These are phyloP conservation scores for Penicillium sp. DNA, from an alignment of 2,329 filamentous ascomycete species.

Conservation along the genomic window DNA sequence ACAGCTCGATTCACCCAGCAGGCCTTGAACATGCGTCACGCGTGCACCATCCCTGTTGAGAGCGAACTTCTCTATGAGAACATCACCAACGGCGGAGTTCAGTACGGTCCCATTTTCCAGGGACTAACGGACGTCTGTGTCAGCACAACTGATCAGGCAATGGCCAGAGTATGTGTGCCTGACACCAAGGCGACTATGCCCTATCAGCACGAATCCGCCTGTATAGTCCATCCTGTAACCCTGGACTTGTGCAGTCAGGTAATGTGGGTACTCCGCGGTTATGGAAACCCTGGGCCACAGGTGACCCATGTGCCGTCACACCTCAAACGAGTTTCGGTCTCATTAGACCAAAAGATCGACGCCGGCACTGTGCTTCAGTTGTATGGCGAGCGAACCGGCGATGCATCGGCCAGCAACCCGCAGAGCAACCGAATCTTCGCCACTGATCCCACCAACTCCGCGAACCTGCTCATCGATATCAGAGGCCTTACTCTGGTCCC, in stretches of 20 bases:
- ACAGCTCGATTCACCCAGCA: neutral
- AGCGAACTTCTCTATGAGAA: constrained; percentile 15
- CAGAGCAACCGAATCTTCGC: constrained; percentile 19
- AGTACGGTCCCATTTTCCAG: constrained; percentile 21
- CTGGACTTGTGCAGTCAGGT: constrained; percentile 20
- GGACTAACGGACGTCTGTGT: constrained; percentile 14
- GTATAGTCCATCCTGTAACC: constrained; percentile 20
- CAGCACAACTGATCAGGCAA: constrained; percentile 1
- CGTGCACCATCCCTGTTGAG: constrained; percentile 11
- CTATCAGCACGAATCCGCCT: constrained; percentile 10
- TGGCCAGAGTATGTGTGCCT: constrained; percentile 16
- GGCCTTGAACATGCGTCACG: constrained; percentile 4
- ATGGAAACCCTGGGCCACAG: constrained; percentile 13
- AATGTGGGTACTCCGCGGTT: constrained; percentile 21
- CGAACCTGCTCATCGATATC: constrained; percentile 16
- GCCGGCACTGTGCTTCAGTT: constrained; percentile 15
- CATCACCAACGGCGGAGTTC: constrained; percentile 15
- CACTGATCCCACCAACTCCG: constrained; percentile 8
- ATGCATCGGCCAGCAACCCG: constrained; percentile 11
- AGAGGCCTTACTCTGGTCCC: constrained; percentile 18
- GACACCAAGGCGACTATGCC: constrained; percentile 22
- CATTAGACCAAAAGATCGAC: constrained; percentile 5
- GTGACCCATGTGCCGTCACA: constrained; percentile 20
- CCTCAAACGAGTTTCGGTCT: constrained; percentile 17
- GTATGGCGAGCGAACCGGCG: constrained; percentile 8